These are phyloP conservation scores for Fraxinus anomala DNA, from an alignment of 257 asterid genomes.

Conservation along the genomic window DNA sequence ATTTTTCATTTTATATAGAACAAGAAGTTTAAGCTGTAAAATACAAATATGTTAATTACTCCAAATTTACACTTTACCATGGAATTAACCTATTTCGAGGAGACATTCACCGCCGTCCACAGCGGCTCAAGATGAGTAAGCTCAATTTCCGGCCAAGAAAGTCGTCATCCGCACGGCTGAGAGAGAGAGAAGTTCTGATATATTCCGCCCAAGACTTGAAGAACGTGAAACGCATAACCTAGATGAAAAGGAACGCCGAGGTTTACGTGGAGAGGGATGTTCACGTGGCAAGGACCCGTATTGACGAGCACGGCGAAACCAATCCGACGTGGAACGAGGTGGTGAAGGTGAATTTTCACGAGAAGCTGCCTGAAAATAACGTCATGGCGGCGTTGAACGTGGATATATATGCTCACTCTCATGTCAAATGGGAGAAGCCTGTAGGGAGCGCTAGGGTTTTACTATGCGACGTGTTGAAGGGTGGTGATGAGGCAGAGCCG, in stretches of 20 bases:
- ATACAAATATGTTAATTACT: neutral
- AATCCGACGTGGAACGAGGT: slow-evolving; percentile 44
- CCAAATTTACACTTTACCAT: neutral
- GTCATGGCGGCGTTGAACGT: slow-evolving; percentile 53
- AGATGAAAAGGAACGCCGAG: slow-evolving; percentile 46
- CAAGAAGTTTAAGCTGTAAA: too few species aligned
- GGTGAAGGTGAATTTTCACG: slow-evolving; percentile 43
- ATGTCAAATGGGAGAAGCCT: slow-evolving; percentile 39
- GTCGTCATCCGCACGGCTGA: slow-evolving; percentile 23
- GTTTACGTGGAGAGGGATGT: slow-evolving; percentile 41
- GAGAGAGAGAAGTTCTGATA: slow-evolving; percentile 46
- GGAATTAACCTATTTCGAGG: neutral
- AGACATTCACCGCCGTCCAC: neutral
- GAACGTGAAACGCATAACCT: slow-evolving; percentile 52
- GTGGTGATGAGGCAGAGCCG: slow-evolving; percentile 43
- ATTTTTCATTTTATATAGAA: too few species aligned
- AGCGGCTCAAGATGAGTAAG: slow-evolving; percentile 23
- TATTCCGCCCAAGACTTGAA: slow-evolving; percentile 46
- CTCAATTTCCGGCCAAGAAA: slow-evolving; percentile 20
- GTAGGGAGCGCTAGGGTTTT: slow-evolving; percentile 52
- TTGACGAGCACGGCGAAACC: slow-evolving; percentile 7
- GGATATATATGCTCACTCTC: slow-evolving; percentile 46
- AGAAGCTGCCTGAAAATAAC: slow-evolving; percentile 33
- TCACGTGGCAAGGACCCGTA: slow-evolving; percentile 45
- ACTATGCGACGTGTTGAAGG: slow-evolving; percentile 46